phyloP scores from a whole-genome alignment of 805 yeast species.

The Candida incommunis region DNA sequence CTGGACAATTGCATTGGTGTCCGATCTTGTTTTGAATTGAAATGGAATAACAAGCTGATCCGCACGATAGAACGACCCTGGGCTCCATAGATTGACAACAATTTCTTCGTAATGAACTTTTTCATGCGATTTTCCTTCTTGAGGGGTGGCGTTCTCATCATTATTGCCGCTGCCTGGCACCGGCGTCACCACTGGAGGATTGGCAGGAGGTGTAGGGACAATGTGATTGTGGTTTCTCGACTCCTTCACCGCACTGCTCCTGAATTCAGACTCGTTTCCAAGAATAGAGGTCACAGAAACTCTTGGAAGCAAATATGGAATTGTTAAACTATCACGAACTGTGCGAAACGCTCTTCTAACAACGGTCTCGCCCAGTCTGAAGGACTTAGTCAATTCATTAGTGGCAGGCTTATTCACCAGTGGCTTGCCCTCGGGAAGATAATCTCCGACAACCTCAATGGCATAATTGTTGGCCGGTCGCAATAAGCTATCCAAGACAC shows the following conservation, averaged over 20 bases:
- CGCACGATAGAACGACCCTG: neutral
- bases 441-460: neutral
- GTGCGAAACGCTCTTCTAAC: neutral
- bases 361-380: neutral
- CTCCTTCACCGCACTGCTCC: neutral
- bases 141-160: neutral
- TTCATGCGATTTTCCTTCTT: neutral
- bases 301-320: neutral
- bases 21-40: neutral
- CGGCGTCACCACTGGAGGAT: neutral
- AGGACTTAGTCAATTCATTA: neutral
- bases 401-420: neutral
- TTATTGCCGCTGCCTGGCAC: neutral
- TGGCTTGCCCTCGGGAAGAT: neutral
- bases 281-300: too few species aligned
- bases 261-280: neutral
- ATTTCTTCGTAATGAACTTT: neutral
- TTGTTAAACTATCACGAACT: neutral
- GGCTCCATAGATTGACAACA: neutral
- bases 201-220: neutral
- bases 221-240: neutral
- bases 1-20: too few species aligned
- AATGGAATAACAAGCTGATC: neutral
- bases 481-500: neutral
- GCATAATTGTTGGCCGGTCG: neutral